Evolutionary conservation across 2,329 filamentous ascomycete species (phyloP).

Genomic region (Penicillium expansum): DNA sequence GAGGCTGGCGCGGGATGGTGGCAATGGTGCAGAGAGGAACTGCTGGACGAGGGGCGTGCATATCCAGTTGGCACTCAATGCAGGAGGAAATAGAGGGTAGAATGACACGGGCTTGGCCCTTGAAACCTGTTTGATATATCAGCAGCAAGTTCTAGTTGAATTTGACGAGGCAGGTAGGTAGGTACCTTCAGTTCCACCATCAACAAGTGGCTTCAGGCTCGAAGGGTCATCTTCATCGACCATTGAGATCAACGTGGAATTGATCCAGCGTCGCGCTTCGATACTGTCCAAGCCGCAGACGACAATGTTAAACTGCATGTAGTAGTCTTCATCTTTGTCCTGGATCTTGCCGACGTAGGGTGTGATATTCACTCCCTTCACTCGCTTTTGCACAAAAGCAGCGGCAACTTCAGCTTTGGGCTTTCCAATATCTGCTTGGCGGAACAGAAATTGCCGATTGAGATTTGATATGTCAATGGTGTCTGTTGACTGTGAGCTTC

Average conservation of each 20-base stretch:
- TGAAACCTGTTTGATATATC: conserved; percentile 65
- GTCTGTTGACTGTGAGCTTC: conserved; percentile 53
- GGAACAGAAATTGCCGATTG: conserved; percentile 96
- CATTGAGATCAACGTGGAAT: conserved; percentile 86
- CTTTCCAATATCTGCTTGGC: conserved; percentile 84
- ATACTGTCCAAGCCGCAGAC: conserved; percentile 96
- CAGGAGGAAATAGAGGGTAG: conserved; percentile 90
- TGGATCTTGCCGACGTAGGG: conserved; percentile 94
- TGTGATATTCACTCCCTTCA: conserved; percentile 88
- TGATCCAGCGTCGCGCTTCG: conserved; percentile 98
- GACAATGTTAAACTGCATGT: conserved; percentile 92
- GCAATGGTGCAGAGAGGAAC: conserved; percentile 95
- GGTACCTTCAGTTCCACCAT: conserved; percentile 86
- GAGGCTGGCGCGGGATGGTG: conserved; percentile 91
- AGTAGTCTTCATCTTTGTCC: conserved; percentile 93
- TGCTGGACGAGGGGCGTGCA: conserved; percentile 96
- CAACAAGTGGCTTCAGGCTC: conserved; percentile 86
- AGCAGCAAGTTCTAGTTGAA: not conserved
- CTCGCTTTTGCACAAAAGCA: conserved; percentile 81
- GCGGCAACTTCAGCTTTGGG: conserved; percentile 93
- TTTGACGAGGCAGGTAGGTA: conserved; percentile 12
- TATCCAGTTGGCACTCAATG: conserved; percentile 97
- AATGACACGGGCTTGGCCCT: conserved; percentile 91
- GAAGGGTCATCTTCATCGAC: conserved; percentile 81
- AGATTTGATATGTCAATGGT: conserved; percentile 98